A percentile compares a stretch with the other conserved stretches of the same genome.
Conservation (phyloP, 768 basidiomycete genomes). For the Mycena sanguinolenta region DNA sequence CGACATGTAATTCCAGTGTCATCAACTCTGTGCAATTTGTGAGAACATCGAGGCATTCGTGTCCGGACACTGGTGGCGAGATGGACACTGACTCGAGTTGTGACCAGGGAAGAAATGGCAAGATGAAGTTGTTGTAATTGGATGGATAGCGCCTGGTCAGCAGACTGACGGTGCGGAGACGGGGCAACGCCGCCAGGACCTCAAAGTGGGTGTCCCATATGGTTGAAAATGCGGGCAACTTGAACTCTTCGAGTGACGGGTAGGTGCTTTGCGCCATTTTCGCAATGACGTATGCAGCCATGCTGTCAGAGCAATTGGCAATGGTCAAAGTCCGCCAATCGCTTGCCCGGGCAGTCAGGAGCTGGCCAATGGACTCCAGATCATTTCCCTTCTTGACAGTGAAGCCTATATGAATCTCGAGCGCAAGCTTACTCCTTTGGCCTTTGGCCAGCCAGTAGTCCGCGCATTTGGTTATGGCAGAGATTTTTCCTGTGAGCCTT, state of each 20-base stretch:
- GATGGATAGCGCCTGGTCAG: not conserved
- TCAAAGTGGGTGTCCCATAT: not conserved
- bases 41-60: not conserved
- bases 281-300: no score
- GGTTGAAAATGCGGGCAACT: not conserved
- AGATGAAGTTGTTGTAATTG: not conserved
- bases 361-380: not conserved
- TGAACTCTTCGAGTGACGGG: constrained; percentile 3
- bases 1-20: not conserved
- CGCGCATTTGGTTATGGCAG: no score
- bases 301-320: not conserved
- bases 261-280: not conserved
- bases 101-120: no score
- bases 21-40: not conserved
- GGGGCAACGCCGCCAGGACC: not conserved
- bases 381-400: no score
- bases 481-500: no score
- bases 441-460: no score
- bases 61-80: not conserved
- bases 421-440: no score
- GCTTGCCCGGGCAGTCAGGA: not conserved
- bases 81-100: not conserved
- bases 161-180: not conserved
- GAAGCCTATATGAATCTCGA: no score
- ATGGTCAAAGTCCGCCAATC: not conserved